Evolutionary conservation across 1,284 basidiomycete genomes (phyloP).

Genomic region (Meira nashicola): DNA sequence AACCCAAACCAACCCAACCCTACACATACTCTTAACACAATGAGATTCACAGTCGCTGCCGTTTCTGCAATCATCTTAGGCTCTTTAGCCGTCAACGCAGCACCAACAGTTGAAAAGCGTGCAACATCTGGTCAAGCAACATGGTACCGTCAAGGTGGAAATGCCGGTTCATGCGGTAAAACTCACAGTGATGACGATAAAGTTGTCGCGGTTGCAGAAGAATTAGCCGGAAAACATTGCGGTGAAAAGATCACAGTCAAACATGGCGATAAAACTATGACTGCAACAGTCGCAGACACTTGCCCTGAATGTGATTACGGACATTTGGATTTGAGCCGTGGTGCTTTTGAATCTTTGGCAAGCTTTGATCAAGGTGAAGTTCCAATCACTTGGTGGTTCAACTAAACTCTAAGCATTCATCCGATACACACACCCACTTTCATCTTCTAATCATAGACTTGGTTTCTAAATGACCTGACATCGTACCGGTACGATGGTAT

Average conservation of each 20-base stretch:
- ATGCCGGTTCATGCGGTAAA: conserved; percentile 45
- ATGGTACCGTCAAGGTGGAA: conserved; percentile 43
- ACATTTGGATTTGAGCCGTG: conserved; percentile 30
- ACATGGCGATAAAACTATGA: conserved; percentile 27
- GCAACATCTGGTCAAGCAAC: conserved; percentile 26
- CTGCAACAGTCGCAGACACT: conserved; percentile 25
- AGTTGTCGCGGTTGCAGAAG: conserved; percentile 19
- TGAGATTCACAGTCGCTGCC: conserved; percentile 10
- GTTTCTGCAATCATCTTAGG: conserved; percentile 26
- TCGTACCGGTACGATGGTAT: too few species aligned
- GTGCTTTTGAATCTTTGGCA: conserved; percentile 28
- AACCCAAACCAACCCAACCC: too few species aligned
- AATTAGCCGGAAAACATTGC: conserved; percentile 6
- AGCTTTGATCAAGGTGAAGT: conserved; percentile 1
- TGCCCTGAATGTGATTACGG: conserved; percentile 33
- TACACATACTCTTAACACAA: too few species aligned
- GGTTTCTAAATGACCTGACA: too few species aligned
- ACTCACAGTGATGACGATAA: conserved; percentile 32
- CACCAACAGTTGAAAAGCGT: conserved; percentile 24
- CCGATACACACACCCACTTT: too few species aligned
- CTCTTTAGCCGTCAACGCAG: conserved; percentile 19
- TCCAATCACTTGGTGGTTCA: conserved; percentile 2
- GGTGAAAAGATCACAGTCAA: conserved; percentile 23
- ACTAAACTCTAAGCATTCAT: not conserved
- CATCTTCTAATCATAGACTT: too few species aligned